Percentiles rank a stretch among this genome's conserved stretches.
These are phyloP conservation scores for Aureobasidium lini DNA, from an alignment of 2,329 filamentous ascomycete genomes.

Conservation along the genomic window DNA sequence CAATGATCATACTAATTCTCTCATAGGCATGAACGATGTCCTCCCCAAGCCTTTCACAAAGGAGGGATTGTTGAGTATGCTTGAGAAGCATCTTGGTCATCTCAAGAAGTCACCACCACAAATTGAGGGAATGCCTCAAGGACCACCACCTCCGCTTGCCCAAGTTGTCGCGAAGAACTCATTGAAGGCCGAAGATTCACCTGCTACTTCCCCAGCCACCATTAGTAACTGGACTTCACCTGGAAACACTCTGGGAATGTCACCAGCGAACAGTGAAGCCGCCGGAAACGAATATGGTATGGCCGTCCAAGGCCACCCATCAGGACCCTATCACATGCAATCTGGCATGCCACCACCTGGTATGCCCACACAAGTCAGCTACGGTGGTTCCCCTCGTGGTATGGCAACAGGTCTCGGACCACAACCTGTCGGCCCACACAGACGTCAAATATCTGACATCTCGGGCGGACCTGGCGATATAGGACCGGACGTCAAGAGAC, in stretches of 20 bases:
- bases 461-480: conserved; percentile 46
- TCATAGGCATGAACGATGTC: conserved; percentile 96
- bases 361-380: conserved; percentile 27
- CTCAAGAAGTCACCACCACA: conserved; percentile 53
- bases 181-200: conserved; percentile 56
- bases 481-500: conserved; percentile 48
- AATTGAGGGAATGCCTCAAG: conserved; percentile 26
- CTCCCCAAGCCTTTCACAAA: conserved; percentile 94
- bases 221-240: conserved; percentile 59
- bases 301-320: conserved; percentile 28
- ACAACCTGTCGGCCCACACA: conserved; percentile 34
- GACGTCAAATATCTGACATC: conserved; percentile 55
- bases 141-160: conserved; percentile 46
- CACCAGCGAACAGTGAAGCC: conserved; percentile 43
- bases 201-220: conserved; percentile 53
- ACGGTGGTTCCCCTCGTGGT: conserved; percentile 33
- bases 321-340: conserved; percentile 31
- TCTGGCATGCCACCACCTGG: conserved; percentile 14
- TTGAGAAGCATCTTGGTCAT: conserved; percentile 83
- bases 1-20: background rate
- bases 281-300: conserved; percentile 41
- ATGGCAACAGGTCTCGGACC: conserved; percentile 25
- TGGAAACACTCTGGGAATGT: conserved; percentile 49
- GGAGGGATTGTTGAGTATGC: conserved; percentile 67
- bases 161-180: conserved; percentile 48